These are phyloP conservation scores for Arabidopsis thaliana DNA, from an alignment of 345 rosid genomes.

Conservation along the genomic window DNA sequence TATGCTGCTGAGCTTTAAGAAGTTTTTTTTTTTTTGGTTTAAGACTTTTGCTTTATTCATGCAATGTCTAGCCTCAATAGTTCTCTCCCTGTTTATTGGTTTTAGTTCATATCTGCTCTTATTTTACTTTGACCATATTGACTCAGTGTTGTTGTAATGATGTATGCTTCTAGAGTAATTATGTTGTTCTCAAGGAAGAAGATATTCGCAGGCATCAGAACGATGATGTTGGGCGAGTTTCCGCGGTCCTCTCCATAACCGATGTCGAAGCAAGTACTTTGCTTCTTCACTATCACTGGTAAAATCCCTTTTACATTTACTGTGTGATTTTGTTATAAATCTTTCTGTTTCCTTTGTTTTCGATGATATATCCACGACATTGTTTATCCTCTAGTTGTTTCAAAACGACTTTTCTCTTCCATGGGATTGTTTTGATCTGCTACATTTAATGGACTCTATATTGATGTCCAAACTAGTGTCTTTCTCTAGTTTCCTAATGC, in stretches of 20 bases:
- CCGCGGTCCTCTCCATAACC: slow-evolving; percentile 75
- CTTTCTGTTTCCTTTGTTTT: slow-evolving; percentile 14
- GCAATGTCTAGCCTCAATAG: background rate
- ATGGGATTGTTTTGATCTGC: slow-evolving; percentile 13
- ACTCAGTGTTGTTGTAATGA: slow-evolving; percentile 22
- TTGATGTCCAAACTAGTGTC: slow-evolving; percentile 8
- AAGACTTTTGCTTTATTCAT: background rate
- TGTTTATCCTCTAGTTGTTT: slow-evolving; percentile 4
- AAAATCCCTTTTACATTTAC: slow-evolving; percentile 25
- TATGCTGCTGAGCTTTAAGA: background rate
- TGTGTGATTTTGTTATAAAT: background rate
- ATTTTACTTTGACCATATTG: background rate
- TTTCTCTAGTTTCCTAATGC: slow-evolving; percentile 34
- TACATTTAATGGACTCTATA: slow-evolving; percentile 3
- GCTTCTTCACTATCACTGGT: slow-evolving; percentile 86
- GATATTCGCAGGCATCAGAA: slow-evolving; percentile 75
- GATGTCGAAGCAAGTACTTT: slow-evolving; percentile 62
- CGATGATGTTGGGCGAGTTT: slow-evolving; percentile 71
- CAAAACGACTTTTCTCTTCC: background rate
- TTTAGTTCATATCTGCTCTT: slow-evolving; percentile 31
- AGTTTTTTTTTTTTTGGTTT: background rate
- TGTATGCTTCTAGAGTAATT: slow-evolving; percentile 61
- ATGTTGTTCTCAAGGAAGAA: slow-evolving; percentile 63
- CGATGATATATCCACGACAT: background rate
- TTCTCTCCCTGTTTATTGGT: slow-evolving; percentile 11